Base-by-base conservation (phyloP, 805 yeast genomes). In the Schwanniomyces vanrijiae region DNA sequence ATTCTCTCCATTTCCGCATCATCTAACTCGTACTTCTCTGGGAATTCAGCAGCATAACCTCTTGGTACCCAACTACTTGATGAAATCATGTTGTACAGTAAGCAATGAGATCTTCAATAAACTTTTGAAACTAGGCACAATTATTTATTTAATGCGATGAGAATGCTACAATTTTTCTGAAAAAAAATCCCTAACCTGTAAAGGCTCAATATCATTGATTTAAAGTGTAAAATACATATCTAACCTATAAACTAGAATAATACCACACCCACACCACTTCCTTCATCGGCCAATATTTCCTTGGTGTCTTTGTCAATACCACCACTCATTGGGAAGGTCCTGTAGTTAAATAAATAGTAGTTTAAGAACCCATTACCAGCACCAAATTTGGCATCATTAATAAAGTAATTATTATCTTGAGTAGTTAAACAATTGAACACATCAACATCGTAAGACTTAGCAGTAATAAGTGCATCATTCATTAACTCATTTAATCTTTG, bases 41-140 rank as follows among this genome's bases (percentile, higher is more conserved):
- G 98, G 62, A 85, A 88, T 66, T 91, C 97, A 33, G 95, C 81
- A 24, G 99, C 95, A 66, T 78, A 87, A 4, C 99, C 99, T 60
- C 96, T 82, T 42, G 98, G 97, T 20, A 92, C 96, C 98, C 99
- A 94, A 43, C 84, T 74, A 42, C 94, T 84, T 22, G 97, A 86
- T 34, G 99, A 90, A 53, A 92, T 86, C 96, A 91, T 90, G 40
- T 8, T 55, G 29, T 16, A 5, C 14, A 4, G 20, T 31, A 14
- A 31, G 18, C 5, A 31, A 31, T 31, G 35, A 31, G 35, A 31
- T 31, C 6, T 31, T 31, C 35, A 14, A 16, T 31, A 31, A 31
- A 14, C 10, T 31, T 31, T 7, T 11, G 13, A 31, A 31, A 31
- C 20, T 31, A 31, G 14, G 19, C 20, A 16, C 20, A 16, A 28